These are phyloP conservation scores for Tricladium varicosporioides DNA, from an alignment of 2,329 filamentous ascomycete genomes.

Conservation along the genomic window DNA sequence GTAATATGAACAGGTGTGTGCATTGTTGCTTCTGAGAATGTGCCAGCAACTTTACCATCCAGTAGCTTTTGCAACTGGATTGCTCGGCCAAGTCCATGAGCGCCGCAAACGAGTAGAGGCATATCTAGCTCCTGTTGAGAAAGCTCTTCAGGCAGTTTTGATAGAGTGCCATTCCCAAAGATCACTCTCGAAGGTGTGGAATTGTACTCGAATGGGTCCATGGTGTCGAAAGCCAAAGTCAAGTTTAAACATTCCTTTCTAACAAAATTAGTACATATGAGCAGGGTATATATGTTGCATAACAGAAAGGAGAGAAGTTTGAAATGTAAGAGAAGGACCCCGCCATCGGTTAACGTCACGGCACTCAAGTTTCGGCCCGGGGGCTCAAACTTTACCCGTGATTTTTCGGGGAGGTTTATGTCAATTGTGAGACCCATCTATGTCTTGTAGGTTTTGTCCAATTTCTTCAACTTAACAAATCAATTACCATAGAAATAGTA, in stretches of 20 bases:
- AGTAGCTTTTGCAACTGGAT: slow-evolving; percentile 36
- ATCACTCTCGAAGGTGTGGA: not conserved
- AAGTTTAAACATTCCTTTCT: no score
- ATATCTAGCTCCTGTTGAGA: not conserved
- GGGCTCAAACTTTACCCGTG: no score
- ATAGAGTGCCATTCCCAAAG: not conserved
- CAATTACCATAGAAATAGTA: not conserved
- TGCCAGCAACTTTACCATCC: slow-evolving; percentile 44
- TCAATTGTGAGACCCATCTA: no score
- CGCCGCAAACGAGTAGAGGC: not conserved
- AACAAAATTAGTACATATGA: no score
- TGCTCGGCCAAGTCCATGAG: not conserved
- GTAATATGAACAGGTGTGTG: slow-evolving; percentile 60
- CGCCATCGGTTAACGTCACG: no score
- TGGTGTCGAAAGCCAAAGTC: not conserved
- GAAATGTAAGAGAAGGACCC: no score
- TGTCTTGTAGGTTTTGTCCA: no score
- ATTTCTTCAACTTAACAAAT: no score
- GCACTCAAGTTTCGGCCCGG: no score
- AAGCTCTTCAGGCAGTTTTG: not conserved
- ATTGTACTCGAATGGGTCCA: not conserved
- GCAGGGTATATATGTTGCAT: no score
- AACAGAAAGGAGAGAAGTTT: no score
- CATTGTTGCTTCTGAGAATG: slow-evolving; percentile 58
- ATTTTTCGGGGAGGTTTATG: no score